Evolutionary conservation across 192 early-diverging fungal genomes (phyloP), one percentile per base, ranked within the genome.

Genomic region (Coemansia sp.): DNA sequence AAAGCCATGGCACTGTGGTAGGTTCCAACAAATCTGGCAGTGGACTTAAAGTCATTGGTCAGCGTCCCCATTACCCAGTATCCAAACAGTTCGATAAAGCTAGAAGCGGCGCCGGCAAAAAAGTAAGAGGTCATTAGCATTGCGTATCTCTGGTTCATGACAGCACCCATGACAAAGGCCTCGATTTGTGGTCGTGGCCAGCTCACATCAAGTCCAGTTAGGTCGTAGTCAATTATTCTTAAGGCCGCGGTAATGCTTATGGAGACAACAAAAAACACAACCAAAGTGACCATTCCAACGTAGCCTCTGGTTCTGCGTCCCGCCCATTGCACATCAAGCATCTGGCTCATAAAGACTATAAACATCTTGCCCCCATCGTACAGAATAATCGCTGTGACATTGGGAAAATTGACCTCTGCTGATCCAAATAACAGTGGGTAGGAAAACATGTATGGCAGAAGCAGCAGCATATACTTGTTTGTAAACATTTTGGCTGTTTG

Each of bases 1-100:
- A 81, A 66, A 2, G 70, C 68, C 78, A 81, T 75, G 35, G 68
- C 52, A 37, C 73, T 72, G 32, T 72, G 73, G 22, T 62, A 81
- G 14, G 73, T 75, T 17, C 78, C 73, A 3, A 81, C 78, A 54
- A 81, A 75, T 8, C 78, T 61, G 5, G 66, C 78, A n/a, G 70
- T 75, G 2, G 73, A 66, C 33, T 72, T 67, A n/a, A 75, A 61
- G 37, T 81, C 78, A 51, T 81, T 81, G 2, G 78, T 81, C 33
- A 81, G 64, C 5, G 78, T 81, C 56, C 78, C 78, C 57, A 81
- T 81, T 14, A 81, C 57, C 78, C 78, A 81, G 58, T 68, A 75
- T 5, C 78, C 78, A 38, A 64, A 81, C n/a, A 81, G 67, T 64
- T 81, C 73, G 18, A 81, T 66, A 28, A 75, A 75, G 52, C 73